Conservation (phyloP, 805 yeast species). For the Isabelozyma pseudorhagii region DNA sequence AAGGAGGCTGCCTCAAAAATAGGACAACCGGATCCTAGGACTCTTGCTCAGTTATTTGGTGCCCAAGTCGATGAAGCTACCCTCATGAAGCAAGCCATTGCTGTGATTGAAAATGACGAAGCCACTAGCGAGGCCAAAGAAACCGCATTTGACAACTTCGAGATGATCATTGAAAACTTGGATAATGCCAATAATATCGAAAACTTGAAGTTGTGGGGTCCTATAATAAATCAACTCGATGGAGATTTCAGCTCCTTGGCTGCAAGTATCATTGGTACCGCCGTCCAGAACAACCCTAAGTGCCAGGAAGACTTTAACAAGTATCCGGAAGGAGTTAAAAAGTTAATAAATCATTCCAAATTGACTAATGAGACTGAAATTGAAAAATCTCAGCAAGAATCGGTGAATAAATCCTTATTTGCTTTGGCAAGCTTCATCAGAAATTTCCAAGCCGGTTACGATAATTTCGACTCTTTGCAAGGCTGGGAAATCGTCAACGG, state of each 20-base stretch:
- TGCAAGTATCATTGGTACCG: constrained; percentile 79
- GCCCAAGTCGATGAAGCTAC: constrained; percentile 82
- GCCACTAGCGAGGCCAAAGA: constrained; percentile 61
- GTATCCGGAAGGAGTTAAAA: constrained; percentile 44
- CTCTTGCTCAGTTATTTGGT: constrained; percentile 70
- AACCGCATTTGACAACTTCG: constrained; percentile 84
- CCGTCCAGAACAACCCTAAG: constrained; percentile 85
- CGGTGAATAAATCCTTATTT: constrained; percentile 64
- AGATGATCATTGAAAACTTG: constrained; percentile 87
- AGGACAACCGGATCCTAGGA: constrained; percentile 76
- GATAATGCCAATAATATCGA: constrained; percentile 95
- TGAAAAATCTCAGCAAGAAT: constrained; percentile 17
- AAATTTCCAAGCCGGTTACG: constrained; percentile 58
- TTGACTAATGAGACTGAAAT: constrained; percentile 6
- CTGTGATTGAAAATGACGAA: constrained; percentile 55
- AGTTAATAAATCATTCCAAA: constrained; percentile 32
- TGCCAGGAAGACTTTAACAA: constrained; percentile 66
- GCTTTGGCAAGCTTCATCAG: constrained; percentile 74
- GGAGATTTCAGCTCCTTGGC: constrained; percentile 43
- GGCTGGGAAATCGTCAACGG: constrained; percentile 62
- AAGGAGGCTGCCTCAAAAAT: constrained; percentile 60
- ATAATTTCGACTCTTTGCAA: constrained; percentile 47
- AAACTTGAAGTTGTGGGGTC: constrained; percentile 76
- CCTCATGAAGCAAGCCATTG: constrained; percentile 75
- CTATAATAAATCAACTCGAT: constrained; percentile 54